Conservation (phyloP, 2,329 filamentous ascomycete genomes). For the Fusarium annulatum region DNA sequence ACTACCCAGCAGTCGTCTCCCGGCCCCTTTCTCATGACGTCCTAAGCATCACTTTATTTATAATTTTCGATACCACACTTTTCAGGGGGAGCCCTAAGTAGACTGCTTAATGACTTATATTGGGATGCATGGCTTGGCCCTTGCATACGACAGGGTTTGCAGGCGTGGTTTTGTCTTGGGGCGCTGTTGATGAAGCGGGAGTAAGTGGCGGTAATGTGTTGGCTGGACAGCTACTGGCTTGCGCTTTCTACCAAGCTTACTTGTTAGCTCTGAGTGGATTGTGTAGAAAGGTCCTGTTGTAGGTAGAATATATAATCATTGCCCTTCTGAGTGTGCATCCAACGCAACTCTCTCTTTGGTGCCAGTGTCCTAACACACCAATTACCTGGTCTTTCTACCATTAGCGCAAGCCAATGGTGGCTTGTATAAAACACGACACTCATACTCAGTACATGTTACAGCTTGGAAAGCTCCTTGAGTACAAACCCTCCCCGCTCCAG, state of each 20-base stretch:
- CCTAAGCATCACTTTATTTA: constrained; percentile 37
- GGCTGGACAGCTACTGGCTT: constrained; percentile 14
- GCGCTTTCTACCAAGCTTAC: constrained; percentile 19
- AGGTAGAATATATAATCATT: constrained; percentile 46
- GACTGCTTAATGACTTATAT: constrained; percentile 48
- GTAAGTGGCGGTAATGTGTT: constrained; percentile 20
- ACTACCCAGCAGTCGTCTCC: constrained; percentile 20
- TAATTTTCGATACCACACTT: constrained; percentile 54
- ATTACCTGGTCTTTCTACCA: background rate
- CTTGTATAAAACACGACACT: background rate
- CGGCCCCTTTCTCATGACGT: constrained; percentile 20
- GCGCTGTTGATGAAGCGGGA: constrained; percentile 26
- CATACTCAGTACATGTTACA: constrained; percentile 37
- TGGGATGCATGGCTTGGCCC: constrained; percentile 31
- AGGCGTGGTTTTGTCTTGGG: constrained; percentile 12
- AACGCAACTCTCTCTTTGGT: background rate
- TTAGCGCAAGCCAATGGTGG: background rate
- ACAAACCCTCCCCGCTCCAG: constrained; percentile 71
- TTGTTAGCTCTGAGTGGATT: constrained; percentile 9
- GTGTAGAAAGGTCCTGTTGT: constrained; percentile 31
- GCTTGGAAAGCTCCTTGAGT: constrained; percentile 51
- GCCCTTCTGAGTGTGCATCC: constrained; percentile 6
- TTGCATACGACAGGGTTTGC: constrained; percentile 5
- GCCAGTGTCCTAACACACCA: background rate
- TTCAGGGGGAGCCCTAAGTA: constrained; percentile 49